Evolutionary conservation across 345 rosid species (phyloP).

Genomic region (Erucastrum elatum): DNA sequence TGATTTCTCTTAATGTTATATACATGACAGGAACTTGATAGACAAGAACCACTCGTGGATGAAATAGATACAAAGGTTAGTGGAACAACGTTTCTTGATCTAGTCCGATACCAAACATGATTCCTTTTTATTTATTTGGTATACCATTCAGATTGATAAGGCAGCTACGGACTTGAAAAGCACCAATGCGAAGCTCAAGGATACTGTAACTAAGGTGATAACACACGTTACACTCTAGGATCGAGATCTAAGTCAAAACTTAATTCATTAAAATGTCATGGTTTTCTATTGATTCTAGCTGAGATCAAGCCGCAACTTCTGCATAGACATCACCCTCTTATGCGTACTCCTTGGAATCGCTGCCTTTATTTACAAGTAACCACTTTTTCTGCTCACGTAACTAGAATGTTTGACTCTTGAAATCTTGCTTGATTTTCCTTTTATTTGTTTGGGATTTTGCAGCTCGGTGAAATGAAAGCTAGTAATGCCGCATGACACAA

Average conservation of each 20-base stretch:
- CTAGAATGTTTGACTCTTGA: neutral
- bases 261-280: neutral
- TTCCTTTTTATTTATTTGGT: neutral
- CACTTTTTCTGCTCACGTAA: neutral
- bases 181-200: conserved; percentile 80
- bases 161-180: conserved; percentile 75
- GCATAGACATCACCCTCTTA: conserved; percentile 81
- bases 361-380: conserved; percentile 90
- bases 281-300: conserved; percentile 45
- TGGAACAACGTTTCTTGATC: neutral
- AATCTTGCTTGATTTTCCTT: conserved; percentile 6
- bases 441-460: conserved; percentile 10
- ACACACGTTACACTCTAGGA: conserved; percentile 4
- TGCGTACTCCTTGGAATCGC: conserved; percentile 81
- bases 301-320: conserved; percentile 90
- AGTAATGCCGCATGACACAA: neutral
- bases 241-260: neutral
- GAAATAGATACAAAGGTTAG: conserved; percentile 85
- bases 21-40: conserved; percentile 69
- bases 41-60: conserved; percentile 92
- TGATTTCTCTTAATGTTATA: conserved; percentile 1
- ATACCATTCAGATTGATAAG: conserved; percentile 60
- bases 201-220: conserved; percentile 72
- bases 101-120: neutral
- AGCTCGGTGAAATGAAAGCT: conserved; percentile 34